These are phyloP conservation scores for Schrenkiella parvula DNA, from an alignment of 345 rosid species.

Conservation along the genomic window DNA sequence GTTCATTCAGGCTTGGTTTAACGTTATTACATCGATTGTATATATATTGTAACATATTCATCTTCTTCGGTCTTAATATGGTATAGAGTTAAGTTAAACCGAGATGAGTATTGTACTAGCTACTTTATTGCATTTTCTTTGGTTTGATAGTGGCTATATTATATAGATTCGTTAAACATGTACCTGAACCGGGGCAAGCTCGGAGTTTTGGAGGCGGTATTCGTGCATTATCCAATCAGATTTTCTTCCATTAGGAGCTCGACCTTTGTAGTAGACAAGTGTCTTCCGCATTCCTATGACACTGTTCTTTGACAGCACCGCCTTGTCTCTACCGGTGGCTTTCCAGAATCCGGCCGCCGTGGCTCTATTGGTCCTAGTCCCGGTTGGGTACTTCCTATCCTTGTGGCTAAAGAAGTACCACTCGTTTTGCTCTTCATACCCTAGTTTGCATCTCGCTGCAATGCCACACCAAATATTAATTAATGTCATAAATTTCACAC, in stretches of 20 bases:
- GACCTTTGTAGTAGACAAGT: slow-evolving; percentile 84
- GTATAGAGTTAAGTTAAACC: neutral
- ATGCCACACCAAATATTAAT: slow-evolving; percentile 6
- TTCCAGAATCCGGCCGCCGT: slow-evolving; percentile 96
- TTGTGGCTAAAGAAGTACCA: slow-evolving; percentile 99
- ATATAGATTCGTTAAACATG: neutral
- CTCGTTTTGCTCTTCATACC: slow-evolving; percentile 77
- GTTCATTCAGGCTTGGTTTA: neutral
- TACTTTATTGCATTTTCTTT: neutral
- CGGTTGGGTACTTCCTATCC: slow-evolving; percentile 95
- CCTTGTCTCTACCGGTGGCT: slow-evolving; percentile 95
- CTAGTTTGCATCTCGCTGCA: slow-evolving; percentile 73
- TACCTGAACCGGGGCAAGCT: slow-evolving; percentile 73
- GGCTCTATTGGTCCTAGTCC: slow-evolving; percentile 87
- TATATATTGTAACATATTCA: neutral
- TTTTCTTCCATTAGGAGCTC: slow-evolving; percentile 91
- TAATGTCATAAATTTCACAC: neutral
- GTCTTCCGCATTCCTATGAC: slow-evolving; percentile 95
- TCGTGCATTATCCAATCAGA: slow-evolving; percentile 98
- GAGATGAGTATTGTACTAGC: neutral
- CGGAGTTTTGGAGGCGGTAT: slow-evolving; percentile 75
- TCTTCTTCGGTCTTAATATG: neutral
- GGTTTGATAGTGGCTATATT: neutral
- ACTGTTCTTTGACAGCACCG: slow-evolving; percentile 67
- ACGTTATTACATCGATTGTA: neutral